These are phyloP conservation scores for Cryphonectria naterciae DNA, from an alignment of 2,329 filamentous ascomycete genomes.

Conservation along the genomic window DNA sequence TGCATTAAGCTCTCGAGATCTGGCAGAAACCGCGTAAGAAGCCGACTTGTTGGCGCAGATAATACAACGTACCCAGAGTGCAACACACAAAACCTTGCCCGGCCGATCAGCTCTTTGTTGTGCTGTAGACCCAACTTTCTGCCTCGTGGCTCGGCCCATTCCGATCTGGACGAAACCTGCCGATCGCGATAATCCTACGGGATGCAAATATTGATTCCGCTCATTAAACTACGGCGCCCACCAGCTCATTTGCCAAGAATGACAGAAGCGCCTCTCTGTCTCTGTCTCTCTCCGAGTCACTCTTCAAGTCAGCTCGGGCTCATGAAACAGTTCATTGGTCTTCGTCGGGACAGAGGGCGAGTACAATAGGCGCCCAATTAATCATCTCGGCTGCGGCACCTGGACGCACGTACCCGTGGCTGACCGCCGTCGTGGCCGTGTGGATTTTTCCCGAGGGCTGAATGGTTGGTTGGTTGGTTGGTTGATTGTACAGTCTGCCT, in stretches of 20 bases:
- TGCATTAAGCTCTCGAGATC: not conserved
- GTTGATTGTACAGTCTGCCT: not conserved
- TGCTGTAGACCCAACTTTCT: conserved; percentile 2
- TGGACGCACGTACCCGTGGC: conserved; percentile 4
- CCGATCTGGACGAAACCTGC: conserved; percentile 6
- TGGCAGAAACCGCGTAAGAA: too few species aligned
- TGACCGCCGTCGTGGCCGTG: conserved; percentile 12
- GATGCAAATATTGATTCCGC: not conserved
- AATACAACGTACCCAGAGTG: not conserved
- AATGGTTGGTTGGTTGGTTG: not conserved
- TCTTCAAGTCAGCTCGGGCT: not conserved
- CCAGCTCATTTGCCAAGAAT: not conserved
- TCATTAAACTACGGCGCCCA: not conserved
- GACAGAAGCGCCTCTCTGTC: not conserved
- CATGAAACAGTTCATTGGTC: not conserved
- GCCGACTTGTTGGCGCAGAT: not conserved
- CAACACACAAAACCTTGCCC: not conserved
- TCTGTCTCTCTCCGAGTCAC: too few species aligned
- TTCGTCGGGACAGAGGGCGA: not conserved
- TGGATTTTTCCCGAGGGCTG: not conserved
- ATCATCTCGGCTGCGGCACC: not conserved
- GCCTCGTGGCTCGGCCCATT: conserved; percentile 6
- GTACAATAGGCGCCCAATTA: not conserved
- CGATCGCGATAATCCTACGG: not conserved
- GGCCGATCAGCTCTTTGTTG: not conserved